Evolutionary conservation across 257 asterid species (phyloP).

Genomic region (Capsicum baccatum): DNA sequence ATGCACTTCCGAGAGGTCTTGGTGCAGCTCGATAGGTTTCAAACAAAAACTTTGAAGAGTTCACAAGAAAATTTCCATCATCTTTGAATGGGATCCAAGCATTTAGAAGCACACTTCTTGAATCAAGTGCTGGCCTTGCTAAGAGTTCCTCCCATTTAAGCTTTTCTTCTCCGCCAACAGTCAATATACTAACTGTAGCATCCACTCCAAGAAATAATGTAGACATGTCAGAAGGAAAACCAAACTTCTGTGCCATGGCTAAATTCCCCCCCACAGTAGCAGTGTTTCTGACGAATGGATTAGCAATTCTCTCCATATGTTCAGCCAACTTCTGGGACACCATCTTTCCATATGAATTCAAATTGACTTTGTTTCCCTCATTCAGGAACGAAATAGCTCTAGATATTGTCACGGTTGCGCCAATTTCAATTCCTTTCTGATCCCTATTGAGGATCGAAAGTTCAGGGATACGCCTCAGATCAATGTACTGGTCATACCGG

Average conservation of each 20-base stretch:
- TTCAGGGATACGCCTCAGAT: constrained; percentile 61
- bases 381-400: constrained; percentile 50
- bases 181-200: constrained; percentile 51
- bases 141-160: constrained; percentile 60
- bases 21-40: constrained; percentile 74
- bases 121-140: constrained; percentile 52
- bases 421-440: constrained; percentile 56
- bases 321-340: constrained; percentile 54
- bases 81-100: constrained; percentile 55
- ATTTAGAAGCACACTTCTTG: constrained; percentile 55
- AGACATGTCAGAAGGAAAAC: constrained; percentile 72
- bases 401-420: constrained; percentile 68
- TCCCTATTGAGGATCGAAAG: constrained; percentile 51
- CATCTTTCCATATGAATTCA: constrained; percentile 34
- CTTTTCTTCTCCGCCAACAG: constrained; percentile 38
- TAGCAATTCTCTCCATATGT: constrained; percentile 71
- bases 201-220: constrained; percentile 61
- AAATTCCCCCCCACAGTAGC: constrained; percentile 78
- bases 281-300: constrained; percentile 59
- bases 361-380: constrained; percentile 32
- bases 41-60: constrained; percentile 42
- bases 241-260: constrained; percentile 68
- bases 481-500: constrained; percentile 51
- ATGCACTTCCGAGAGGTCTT: constrained; percentile 72
- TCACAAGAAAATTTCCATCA: neutral